Conservation (phyloP, 495 filamentous ascomycete genomes). For the Hypomontagnella submonticulosa region DNA sequence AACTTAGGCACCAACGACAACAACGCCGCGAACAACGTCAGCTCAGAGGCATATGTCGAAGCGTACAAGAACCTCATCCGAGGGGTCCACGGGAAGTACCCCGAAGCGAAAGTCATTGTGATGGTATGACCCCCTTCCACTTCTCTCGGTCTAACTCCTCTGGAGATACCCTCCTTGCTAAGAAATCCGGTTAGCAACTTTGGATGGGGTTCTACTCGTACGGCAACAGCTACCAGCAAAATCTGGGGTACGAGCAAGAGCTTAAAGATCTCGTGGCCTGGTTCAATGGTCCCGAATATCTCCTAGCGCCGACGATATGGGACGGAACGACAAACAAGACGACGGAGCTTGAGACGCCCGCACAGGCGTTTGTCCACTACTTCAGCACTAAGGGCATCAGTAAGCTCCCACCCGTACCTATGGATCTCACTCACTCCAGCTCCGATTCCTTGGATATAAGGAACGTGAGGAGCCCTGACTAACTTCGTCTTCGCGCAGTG, state of each 20-base stretch:
- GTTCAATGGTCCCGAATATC: constrained; percentile 64
- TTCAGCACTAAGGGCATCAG: constrained; percentile 73
- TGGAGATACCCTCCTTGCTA: not conserved
- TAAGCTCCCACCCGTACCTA: constrained; percentile 7
- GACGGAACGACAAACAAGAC: constrained; percentile 57
- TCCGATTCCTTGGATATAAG: not conserved
- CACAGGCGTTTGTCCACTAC: constrained; percentile 69
- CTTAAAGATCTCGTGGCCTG: constrained; percentile 65
- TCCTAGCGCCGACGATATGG: constrained; percentile 55
- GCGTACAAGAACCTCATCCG: constrained; percentile 69
- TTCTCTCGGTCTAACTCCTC: not conserved
- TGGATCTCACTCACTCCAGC: too few species aligned
- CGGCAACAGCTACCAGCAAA: constrained; percentile 65
- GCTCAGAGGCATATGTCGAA: constrained; percentile 62
- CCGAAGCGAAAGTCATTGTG: constrained; percentile 70
- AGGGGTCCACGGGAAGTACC: constrained; percentile 69
- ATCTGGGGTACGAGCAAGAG: constrained; percentile 62
- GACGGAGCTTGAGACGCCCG: constrained; percentile 47
- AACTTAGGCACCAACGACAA: constrained; percentile 77
- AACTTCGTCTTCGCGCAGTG: constrained; percentile 45
- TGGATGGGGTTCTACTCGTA: constrained; percentile 67
- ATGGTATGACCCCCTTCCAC: constrained; percentile 58
- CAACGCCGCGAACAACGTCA: constrained; percentile 68
- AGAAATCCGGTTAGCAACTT: constrained; percentile 59
- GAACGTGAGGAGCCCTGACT: not conserved